Percentiles rank a stretch among this genome's conserved stretches.
Conservation (phyloP, 129 eudicot species). For the Centaurea solstitialis region DNA sequence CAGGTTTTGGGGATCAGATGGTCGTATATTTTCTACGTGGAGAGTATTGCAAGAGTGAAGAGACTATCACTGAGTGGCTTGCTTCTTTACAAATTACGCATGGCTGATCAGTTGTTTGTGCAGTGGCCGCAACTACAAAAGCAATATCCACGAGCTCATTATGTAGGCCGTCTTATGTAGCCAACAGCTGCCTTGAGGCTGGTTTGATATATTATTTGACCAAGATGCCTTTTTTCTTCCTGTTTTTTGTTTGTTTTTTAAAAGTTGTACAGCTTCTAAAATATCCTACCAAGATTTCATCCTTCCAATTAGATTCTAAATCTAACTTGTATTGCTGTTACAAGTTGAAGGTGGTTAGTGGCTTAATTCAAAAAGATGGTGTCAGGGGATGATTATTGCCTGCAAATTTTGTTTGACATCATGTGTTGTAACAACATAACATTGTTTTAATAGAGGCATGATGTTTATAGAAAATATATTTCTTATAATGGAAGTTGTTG, state of each 20-base stretch:
- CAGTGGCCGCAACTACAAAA: conserved; percentile 89
- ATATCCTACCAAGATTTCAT: too few relatives aligned
- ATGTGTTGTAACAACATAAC: neutral
- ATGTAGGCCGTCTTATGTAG: conserved; percentile 86
- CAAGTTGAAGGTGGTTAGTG: neutral
- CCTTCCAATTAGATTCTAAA: conserved; percentile 1
- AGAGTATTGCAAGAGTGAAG: conserved; percentile 93
- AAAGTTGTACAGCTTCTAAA: neutral
- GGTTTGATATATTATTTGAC: neutral
- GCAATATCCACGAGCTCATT: conserved; percentile 70
- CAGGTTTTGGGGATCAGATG: conserved; percentile 85
- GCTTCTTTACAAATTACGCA: conserved; percentile 73
- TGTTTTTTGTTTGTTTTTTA: neutral
- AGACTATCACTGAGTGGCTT: conserved; percentile 79
- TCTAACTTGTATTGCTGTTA: conserved; percentile 2
- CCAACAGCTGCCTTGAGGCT: neutral
- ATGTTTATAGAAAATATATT: neutral
- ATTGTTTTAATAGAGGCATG: neutral
- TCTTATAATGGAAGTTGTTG: neutral
- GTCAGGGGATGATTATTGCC: neutral
- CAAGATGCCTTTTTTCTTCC: neutral
- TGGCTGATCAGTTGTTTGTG: conserved; percentile 86
- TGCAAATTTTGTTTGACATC: neutral
- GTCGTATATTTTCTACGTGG: conserved; percentile 84
- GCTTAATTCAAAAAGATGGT: neutral